A percentile compares a stretch with the other conserved stretches of the same genome.
These are phyloP conservation scores for Boletus speciosus DNA, from an alignment of 768 basidiomycete genomes.

Conservation along the genomic window DNA sequence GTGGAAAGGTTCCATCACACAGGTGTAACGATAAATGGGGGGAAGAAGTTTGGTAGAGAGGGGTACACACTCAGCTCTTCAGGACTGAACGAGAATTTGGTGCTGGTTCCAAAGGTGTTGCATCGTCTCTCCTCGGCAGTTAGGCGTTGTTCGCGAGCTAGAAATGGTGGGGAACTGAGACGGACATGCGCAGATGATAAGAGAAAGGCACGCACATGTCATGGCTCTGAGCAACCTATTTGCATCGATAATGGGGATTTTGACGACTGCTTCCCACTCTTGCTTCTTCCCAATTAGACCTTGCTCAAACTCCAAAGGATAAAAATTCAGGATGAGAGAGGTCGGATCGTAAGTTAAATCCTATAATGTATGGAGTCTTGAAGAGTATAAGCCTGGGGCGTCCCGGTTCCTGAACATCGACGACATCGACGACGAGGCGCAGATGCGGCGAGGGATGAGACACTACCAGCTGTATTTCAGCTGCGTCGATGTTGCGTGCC, in stretches of 20 bases:
- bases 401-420: too few relatives aligned
- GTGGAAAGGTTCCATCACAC: slow-evolving; percentile 77
- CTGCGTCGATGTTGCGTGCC: too few relatives aligned
- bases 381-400: too few relatives aligned
- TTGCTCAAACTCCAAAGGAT: slow-evolving; percentile 85
- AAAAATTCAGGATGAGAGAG: slow-evolving; percentile 92
- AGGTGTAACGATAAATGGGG: slow-evolving; percentile 79
- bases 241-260: slow-evolving; percentile 97
- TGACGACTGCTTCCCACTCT: slow-evolving; percentile 98
- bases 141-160: slow-evolving; percentile 76
- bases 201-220: slow-evolving; percentile 45
- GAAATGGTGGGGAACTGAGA: neutral
- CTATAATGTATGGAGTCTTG: slow-evolving; percentile 34
- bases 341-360: slow-evolving; percentile 84
- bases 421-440: too few relatives aligned
- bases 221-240: slow-evolving; percentile 75
- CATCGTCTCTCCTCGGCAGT: slow-evolving; percentile 70
- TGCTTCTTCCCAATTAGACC: slow-evolving; percentile 98
- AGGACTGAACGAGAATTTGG: slow-evolving; percentile 69
- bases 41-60: slow-evolving; percentile 93
- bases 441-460: too few relatives aligned
- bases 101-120: slow-evolving; percentile 78
- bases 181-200: neutral
- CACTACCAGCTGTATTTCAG: too few relatives aligned
- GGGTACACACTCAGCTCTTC: slow-evolving; percentile 69